Percentiles rank a stretch among this genome's conserved stretches.
Evolutionary conservation across 768 basidiomycete genomes (phyloP).

Genomic region (Steccherinum ochraceum): DNA sequence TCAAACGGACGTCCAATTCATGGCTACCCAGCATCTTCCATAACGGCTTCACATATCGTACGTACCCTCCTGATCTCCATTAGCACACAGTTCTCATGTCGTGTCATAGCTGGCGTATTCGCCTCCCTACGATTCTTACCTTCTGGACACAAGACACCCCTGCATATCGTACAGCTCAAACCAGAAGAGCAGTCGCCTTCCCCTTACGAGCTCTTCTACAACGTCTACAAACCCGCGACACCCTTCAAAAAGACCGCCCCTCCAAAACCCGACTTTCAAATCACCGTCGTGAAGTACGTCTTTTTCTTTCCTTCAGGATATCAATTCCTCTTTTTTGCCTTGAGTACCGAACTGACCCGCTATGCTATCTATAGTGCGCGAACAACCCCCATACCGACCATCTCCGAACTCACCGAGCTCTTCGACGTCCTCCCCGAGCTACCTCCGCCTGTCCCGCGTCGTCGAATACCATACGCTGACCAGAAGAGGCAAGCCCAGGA

Average conservation of each 20-base stretch:
- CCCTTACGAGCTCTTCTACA: constrained; percentile 81
- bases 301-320: constrained; percentile 1
- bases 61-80: constrained; percentile 14
- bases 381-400: constrained; percentile 73
- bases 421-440: constrained; percentile 62
- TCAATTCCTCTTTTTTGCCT: neutral
- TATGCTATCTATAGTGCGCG: constrained; percentile 50
- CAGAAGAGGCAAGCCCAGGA: constrained; percentile 6
- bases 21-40: constrained; percentile 51
- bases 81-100: constrained; percentile 1
- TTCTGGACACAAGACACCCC: constrained; percentile 49
- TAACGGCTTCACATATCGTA: constrained; percentile 50
- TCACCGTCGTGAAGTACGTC: constrained; percentile 80
- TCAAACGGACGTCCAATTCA: constrained; percentile 44
- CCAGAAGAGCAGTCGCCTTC: constrained; percentile 23
- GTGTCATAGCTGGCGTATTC: constrained; percentile 56
- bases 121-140: constrained; percentile 66
- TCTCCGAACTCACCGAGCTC: constrained; percentile 69
- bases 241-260: constrained; percentile 75
- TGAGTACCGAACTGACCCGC: neutral
- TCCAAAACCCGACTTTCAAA: constrained; percentile 75
- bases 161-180: constrained; percentile 27
- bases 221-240: constrained; percentile 88
- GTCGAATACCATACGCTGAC: constrained; percentile 19
- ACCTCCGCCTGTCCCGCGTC: constrained; percentile 57